A percentile compares a stretch with the other conserved stretches of the same genome.
These are phyloP conservation scores for Acorus gramineus DNA, from an alignment of 106 monocot genomes.

Conservation along the genomic window DNA sequence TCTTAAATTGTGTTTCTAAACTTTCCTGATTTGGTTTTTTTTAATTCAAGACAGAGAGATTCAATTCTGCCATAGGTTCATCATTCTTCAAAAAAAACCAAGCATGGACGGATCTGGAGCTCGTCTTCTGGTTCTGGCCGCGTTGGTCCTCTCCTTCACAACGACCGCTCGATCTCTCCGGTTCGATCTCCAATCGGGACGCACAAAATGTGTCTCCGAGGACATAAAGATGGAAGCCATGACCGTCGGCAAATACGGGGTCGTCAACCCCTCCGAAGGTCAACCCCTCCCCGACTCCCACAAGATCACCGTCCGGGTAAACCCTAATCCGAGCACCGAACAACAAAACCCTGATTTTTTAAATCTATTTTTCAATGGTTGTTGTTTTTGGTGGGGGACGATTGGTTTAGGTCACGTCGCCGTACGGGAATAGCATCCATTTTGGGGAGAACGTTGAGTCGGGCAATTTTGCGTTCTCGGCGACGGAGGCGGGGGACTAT, in stretches of 20 bases:
- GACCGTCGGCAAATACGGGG: constrained; percentile 85
- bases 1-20: too few species aligned
- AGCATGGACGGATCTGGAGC: too few species aligned
- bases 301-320: constrained; percentile 65
- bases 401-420: constrained; percentile 59
- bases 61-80: too few species aligned
- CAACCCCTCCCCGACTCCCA: constrained; percentile 70
- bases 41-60: too few species aligned
- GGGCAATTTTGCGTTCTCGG: constrained; percentile 72
- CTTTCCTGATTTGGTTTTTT: too few species aligned
- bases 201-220: constrained; percentile 93
- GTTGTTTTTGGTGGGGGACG: background rate
- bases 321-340: background rate
- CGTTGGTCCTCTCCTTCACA: constrained; percentile 3
- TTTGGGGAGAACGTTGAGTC: constrained; percentile 58
- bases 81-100: too few species aligned
- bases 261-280: constrained; percentile 45
- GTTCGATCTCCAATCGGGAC: constrained; percentile 79
- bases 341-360: background rate
- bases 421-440: constrained; percentile 78
- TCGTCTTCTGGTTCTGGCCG: background rate
- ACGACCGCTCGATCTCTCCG: constrained; percentile 33
- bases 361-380: background rate
- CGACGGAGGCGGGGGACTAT: constrained; percentile 75
- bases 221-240: constrained; percentile 84